Base-by-base conservation (phyloP, 1,139 yeast genomes). In the Arxiozyma slooffiae region DNA sequence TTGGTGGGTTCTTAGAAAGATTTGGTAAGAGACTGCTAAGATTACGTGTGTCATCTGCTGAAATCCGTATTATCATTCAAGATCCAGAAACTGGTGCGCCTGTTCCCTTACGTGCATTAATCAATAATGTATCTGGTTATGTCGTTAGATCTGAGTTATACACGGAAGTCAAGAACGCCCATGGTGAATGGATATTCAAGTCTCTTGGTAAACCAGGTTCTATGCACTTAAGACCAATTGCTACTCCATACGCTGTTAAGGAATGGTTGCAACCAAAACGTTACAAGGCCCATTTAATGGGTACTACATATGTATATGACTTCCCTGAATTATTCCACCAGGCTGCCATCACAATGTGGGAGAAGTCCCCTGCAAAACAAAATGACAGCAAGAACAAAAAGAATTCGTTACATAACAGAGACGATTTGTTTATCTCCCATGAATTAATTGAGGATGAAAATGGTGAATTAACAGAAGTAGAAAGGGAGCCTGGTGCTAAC, bases 301-400 rank as follows among this genome's bases (percentile, higher is more conserved):
- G 98, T 57, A 92, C 98, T 18, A 90, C 98, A 23, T 92, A 88
- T 67, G 96, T 88, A 48, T 94, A 94, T 67, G 98, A 92, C 71
- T 94, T 92, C 92, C 98, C 98, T 49, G 98, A 92, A 68, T 75
- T 92, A 64, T 92, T 94, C 85, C 88, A 94, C 64, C 97, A 92
- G 75, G 95, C 96, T 38, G 78, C 87, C 47, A 71, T 80, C 53
- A 77, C 92, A 36, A 84, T 82, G 69, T 92, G 98, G 98, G 83
- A 83, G 68, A 79, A 79, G 57, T 71, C 73, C 59, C 74, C 79
- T 48, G 63, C 69, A 22, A 82, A 82, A 23, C 48, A 52, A 11
- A 34, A 38, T 17, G 30, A n/a, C 24, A 18, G 44, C 4, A 42
- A 41, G 26, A 44, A 46, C 7, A 24, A 23, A 18, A 47, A 41